Percentiles rank a stretch among this genome's conserved stretches.
Conservation (phyloP, 1,139 yeast genomes). For the Nakaseomyces uthaithaninus region DNA sequence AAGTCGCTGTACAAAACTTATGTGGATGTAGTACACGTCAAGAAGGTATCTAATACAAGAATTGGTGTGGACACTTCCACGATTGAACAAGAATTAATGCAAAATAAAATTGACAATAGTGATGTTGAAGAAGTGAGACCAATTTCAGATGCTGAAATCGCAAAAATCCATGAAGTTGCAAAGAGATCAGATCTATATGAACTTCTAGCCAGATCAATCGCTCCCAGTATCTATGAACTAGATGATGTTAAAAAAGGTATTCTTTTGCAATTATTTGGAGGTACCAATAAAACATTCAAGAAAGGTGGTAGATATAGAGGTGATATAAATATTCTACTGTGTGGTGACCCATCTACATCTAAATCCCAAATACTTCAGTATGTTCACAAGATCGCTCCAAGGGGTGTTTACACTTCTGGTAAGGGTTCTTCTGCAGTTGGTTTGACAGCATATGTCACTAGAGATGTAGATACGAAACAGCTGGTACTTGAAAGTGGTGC, state of each 20-base stretch:
- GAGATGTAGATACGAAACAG: slow-evolving; percentile 90
- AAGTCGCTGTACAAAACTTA: slow-evolving; percentile 85
- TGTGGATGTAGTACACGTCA: slow-evolving; percentile 87
- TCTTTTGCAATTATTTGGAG: slow-evolving; percentile 86
- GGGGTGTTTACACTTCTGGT: slow-evolving; percentile 97
- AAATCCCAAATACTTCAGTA: slow-evolving; percentile 90
- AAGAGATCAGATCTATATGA: slow-evolving; percentile 76
- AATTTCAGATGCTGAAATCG: slow-evolving; percentile 61
- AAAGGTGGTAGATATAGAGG: slow-evolving; percentile 97
- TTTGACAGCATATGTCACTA: slow-evolving; percentile 89
- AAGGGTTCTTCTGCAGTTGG: slow-evolving; percentile 99
- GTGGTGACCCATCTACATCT: slow-evolving; percentile 98
- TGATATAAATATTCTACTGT: slow-evolving; percentile 77
- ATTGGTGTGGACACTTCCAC: slow-evolving; percentile 76
- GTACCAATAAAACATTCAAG: slow-evolving; percentile 78
- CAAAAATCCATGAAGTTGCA: slow-evolving; percentile 52
- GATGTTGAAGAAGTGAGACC: slow-evolving; percentile 64
- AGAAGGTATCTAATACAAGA: slow-evolving; percentile 74
- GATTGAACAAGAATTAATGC: slow-evolving; percentile 45
- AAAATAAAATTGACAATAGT: slow-evolving; percentile 35
- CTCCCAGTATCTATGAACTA: slow-evolving; percentile 92
- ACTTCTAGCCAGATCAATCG: slow-evolving; percentile 80
- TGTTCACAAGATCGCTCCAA: slow-evolving; percentile 94
- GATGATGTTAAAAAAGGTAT: slow-evolving; percentile 96
- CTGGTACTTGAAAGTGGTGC: slow-evolving; percentile 95